A percentile compares a stretch with the other conserved stretches of the same genome.
phyloP scores from a whole-genome alignment of 352 stramenopile species.

The Pythium rhizo-oryzae region DNA sequence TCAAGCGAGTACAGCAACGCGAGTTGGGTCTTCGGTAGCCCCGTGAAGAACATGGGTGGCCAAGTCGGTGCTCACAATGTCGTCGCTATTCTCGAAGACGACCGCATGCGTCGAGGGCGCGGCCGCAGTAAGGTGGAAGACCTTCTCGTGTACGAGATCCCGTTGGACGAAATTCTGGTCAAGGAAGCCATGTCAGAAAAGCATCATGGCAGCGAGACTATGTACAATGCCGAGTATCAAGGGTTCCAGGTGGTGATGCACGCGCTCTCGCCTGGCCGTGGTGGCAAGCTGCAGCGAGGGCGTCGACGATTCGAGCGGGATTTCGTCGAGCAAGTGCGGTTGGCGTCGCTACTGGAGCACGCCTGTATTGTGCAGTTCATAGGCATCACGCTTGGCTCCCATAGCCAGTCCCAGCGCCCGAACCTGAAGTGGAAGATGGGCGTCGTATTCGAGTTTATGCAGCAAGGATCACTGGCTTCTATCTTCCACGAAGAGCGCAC shows the following conservation, averaged over 20 bases:
- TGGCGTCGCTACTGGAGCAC: slow-evolving; percentile 66
- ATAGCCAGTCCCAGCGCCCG: slow-evolving; percentile 34
- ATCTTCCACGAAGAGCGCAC: slow-evolving; percentile 65
- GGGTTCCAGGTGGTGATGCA: slow-evolving; percentile 72
- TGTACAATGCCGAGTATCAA: slow-evolving; percentile 73
- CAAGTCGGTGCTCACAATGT: slow-evolving; percentile 35
- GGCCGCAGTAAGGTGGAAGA: slow-evolving; percentile 64
- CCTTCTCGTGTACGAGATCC: slow-evolving; percentile 77
- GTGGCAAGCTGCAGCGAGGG: slow-evolving; percentile 46
- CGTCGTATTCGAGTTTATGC: slow-evolving; percentile 81
- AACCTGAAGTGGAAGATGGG: slow-evolving; percentile 60
- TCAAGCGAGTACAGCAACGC: slow-evolving; percentile 45
- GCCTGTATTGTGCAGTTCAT: slow-evolving; percentile 81
- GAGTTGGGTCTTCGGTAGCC: slow-evolving; percentile 59
- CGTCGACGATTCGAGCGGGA: slow-evolving; percentile 42
- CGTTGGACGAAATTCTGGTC: slow-evolving; percentile 65
- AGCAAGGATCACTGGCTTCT: slow-evolving; percentile 53
- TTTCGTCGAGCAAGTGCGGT: slow-evolving; percentile 73
- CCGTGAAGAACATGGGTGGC: slow-evolving; percentile 13
- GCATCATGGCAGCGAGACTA: slow-evolving; percentile 22
- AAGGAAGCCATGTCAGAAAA: slow-evolving; percentile 33
- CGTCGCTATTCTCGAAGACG: slow-evolving; percentile 70
- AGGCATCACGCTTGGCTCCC: slow-evolving; percentile 63
- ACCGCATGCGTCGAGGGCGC: slow-evolving; percentile 40
- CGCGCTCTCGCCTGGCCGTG: slow-evolving; percentile 38